These are phyloP conservation scores for Mycena olivaceomarginata DNA, from an alignment of 768 basidiomycete species.

Conservation along the genomic window DNA sequence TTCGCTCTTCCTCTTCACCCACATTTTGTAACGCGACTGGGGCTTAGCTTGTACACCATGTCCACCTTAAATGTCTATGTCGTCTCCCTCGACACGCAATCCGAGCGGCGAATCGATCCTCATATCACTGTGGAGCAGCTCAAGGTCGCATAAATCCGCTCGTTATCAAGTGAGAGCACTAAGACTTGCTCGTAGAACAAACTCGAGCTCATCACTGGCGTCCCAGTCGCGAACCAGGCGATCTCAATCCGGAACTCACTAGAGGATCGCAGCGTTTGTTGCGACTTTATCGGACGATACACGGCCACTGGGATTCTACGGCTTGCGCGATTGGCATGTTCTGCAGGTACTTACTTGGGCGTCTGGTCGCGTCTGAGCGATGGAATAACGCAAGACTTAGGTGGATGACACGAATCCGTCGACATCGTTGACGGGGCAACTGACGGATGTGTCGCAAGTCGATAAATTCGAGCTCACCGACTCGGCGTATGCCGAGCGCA, in stretches of 20 bases:
- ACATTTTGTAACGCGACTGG: too few species aligned
- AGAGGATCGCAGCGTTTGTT: constrained; percentile 68
- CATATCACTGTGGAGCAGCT: constrained; percentile 85
- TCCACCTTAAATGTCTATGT: constrained; percentile 84
- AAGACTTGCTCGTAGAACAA: constrained; percentile 71
- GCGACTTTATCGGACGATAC: constrained; percentile 79
- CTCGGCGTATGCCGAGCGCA: constrained; percentile 86
- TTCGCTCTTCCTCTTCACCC: too few species aligned
- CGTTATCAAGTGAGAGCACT: constrained; percentile 37
- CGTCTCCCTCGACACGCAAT: constrained; percentile 90
- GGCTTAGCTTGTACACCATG: constrained; percentile 34
- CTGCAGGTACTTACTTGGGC: constrained; percentile 81
- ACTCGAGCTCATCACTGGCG: constrained; percentile 94
- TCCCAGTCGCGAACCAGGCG: constrained; percentile 82
- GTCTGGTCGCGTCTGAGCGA: constrained; percentile 12
- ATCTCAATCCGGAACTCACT: constrained; percentile 80
- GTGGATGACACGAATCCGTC: constrained; percentile 87
- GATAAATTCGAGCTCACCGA: constrained; percentile 94
- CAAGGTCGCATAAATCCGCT: constrained; percentile 74
- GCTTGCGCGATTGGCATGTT: constrained; percentile 84
- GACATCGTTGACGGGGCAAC: constrained; percentile 86
- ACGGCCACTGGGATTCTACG: constrained; percentile 84
- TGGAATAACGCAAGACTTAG: constrained; percentile 56
- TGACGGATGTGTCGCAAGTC: constrained; percentile 89
- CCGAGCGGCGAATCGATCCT: constrained; percentile 90